Percentiles rank a stretch among this genome's conserved stretches.
These are phyloP conservation scores for Oxytropis ochrocephala DNA, from an alignment of 306 rosid genomes.

Conservation along the genomic window DNA sequence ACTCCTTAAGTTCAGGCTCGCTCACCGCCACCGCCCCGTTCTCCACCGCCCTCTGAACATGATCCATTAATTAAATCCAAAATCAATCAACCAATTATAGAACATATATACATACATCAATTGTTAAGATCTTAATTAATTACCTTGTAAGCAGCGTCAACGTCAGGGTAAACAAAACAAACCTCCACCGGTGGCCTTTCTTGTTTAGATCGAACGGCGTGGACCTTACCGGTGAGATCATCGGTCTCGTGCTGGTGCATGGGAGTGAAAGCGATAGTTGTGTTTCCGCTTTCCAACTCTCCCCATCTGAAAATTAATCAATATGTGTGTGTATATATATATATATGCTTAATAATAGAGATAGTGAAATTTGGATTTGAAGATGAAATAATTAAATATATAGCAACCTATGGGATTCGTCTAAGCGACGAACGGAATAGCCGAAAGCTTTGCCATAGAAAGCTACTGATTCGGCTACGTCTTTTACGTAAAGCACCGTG, in stretches of 20 bases:
- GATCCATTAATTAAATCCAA: neutral
- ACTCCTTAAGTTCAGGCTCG: conserved; percentile 62
- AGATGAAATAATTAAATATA: neutral
- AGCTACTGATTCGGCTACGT: conserved; percentile 55
- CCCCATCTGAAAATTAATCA: conserved; percentile 53
- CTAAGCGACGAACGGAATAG: conserved; percentile 61
- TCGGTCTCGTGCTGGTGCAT: conserved; percentile 71
- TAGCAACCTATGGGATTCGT: conserved; percentile 57
- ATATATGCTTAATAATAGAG: too few species aligned
- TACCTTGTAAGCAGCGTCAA: conserved; percentile 72
- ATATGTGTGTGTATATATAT: too few species aligned
- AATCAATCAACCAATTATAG: neutral
- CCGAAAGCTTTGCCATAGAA: conserved; percentile 81
- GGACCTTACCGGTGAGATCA: conserved; percentile 59
- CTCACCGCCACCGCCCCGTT: conserved; percentile 72
- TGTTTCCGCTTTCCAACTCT: conserved; percentile 71
- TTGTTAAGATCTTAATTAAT: neutral
- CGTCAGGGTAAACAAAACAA: conserved; percentile 61
- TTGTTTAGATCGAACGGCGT: conserved; percentile 19
- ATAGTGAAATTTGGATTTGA: neutral
- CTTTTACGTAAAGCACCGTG: conserved; percentile 60
- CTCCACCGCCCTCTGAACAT: conserved; percentile 78
- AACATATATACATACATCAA: too few species aligned
- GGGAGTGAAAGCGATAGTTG: conserved; percentile 85
- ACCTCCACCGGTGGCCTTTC: conserved; percentile 59